These are phyloP conservation scores for Fusarium odoratissimum DNA, from an alignment of 2,329 filamentous ascomycete genomes.

Conservation along the genomic window DNA sequence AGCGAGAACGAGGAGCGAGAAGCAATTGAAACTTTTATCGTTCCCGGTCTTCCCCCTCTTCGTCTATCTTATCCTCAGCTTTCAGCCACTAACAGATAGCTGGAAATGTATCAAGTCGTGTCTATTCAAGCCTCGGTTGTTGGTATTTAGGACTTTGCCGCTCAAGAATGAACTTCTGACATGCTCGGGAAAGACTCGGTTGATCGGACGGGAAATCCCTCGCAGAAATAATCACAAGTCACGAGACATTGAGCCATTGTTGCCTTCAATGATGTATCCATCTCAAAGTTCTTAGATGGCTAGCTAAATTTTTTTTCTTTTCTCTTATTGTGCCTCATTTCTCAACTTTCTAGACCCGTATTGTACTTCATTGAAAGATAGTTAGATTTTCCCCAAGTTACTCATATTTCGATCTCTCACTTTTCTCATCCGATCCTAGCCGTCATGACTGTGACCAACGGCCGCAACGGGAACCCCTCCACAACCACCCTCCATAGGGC, in stretches of 20 bases:
- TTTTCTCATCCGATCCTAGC: constrained; percentile 18
- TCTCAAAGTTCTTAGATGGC: constrained; percentile 28
- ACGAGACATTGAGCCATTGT: constrained; percentile 41
- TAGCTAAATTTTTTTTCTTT: not conserved
- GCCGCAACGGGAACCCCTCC: constrained; percentile 39
- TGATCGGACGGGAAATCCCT: constrained; percentile 38
- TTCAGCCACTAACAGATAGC: not conserved
- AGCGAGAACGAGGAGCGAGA: not conserved
- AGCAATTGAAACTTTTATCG: not conserved
- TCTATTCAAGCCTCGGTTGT: not conserved
- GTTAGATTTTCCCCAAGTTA: not conserved
- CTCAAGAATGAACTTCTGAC: not conserved
- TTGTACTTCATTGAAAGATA: not conserved
- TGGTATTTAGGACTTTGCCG: not conserved
- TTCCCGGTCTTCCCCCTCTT: not conserved
- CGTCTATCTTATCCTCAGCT: not conserved
- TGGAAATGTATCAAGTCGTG: not conserved
- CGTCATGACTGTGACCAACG: constrained; percentile 44
- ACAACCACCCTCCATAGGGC: constrained; percentile 46
- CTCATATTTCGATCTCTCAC: not conserved
- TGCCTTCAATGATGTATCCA: constrained; percentile 24
- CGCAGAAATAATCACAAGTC: constrained; percentile 24
- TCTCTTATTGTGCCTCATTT: not conserved
- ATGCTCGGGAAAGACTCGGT: constrained; percentile 45
- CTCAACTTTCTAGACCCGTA: not conserved